Percentiles rank a stretch among this genome's conserved stretches.
These are phyloP conservation scores for Zasmidium cellare DNA, from an alignment of 2,329 filamentous ascomycete genomes.

Conservation along the genomic window DNA sequence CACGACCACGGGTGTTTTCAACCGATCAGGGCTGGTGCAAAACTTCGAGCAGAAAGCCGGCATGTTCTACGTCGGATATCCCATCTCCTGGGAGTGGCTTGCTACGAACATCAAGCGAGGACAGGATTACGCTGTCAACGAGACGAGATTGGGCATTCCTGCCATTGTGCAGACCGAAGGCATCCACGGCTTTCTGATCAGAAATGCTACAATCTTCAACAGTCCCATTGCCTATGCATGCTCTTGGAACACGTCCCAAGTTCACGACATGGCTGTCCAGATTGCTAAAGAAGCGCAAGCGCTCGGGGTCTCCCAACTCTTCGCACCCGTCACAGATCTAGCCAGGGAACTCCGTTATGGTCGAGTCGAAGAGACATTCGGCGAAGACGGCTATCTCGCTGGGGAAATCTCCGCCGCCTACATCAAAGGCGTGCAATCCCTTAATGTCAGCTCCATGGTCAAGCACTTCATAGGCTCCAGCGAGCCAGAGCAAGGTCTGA, in stretches of 20 bases:
- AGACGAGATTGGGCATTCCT: constrained; percentile 69
- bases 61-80: constrained; percentile 70
- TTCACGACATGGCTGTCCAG: constrained; percentile 65
- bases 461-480: constrained; percentile 75
- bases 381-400: constrained; percentile 67
- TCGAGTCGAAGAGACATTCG: constrained; percentile 72
- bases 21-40: constrained; percentile 64
- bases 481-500: constrained; percentile 69
- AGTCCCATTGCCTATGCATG: constrained; percentile 72
- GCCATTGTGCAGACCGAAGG: constrained; percentile 73
- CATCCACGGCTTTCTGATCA: constrained; percentile 70
- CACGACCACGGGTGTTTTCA: constrained; percentile 65
- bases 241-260: constrained; percentile 66
- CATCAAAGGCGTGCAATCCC: constrained; percentile 61
- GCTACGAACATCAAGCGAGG: constrained; percentile 62
- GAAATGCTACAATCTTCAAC: constrained; percentile 77
- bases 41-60: constrained; percentile 68
- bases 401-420: constrained; percentile 68
- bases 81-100: constrained; percentile 64
- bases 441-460: constrained; percentile 68
- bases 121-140: constrained; percentile 68
- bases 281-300: constrained; percentile 67
- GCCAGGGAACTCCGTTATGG: constrained; percentile 71
- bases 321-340: constrained; percentile 69
- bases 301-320: constrained; percentile 71